Percentiles rank a stretch among this genome's conserved stretches.
These are phyloP conservation scores for Silene noctiflora DNA, from an alignment of 179 eudicot species.

Conservation along the genomic window DNA sequence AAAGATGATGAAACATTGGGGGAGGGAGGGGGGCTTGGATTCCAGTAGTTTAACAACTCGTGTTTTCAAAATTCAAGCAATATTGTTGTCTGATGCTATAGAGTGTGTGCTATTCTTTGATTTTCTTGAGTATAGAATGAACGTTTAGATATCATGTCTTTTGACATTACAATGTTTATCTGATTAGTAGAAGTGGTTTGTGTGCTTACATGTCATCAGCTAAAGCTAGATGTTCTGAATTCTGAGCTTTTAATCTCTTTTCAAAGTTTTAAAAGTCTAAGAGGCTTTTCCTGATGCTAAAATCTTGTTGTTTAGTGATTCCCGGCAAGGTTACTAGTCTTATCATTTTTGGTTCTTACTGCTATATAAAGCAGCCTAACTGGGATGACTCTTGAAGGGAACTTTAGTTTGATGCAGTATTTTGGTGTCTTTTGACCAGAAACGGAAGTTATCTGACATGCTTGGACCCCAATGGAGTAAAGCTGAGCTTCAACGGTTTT, in stretches of 20 bases:
- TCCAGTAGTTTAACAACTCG: not conserved
- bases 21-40: not conserved
- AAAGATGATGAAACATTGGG: not conserved
- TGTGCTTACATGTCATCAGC: too few relatives aligned
- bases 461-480: constrained; percentile 56
- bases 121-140: too few relatives aligned
- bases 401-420: constrained; percentile 13
- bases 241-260: too few relatives aligned
- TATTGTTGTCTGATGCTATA: not conserved
- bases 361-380: not conserved
- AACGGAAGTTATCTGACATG: constrained; percentile 42
- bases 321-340: not conserved
- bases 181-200: too few relatives aligned
- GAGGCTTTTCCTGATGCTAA: too few relatives aligned
- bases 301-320: too few relatives aligned
- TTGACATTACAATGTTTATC: too few relatives aligned
- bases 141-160: too few relatives aligned
- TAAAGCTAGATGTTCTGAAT: too few relatives aligned
- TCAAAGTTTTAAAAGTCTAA: too few relatives aligned
- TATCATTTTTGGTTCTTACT: not conserved
- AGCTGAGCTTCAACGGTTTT: constrained; percentile 47
- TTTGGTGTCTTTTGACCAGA: constrained; percentile 31
- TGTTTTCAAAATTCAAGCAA: not conserved
- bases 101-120: too few relatives aligned
- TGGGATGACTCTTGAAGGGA: not conserved